These are phyloP conservation scores for Ceriops decandra DNA, from an alignment of 345 rosid species.

Conservation along the genomic window DNA sequence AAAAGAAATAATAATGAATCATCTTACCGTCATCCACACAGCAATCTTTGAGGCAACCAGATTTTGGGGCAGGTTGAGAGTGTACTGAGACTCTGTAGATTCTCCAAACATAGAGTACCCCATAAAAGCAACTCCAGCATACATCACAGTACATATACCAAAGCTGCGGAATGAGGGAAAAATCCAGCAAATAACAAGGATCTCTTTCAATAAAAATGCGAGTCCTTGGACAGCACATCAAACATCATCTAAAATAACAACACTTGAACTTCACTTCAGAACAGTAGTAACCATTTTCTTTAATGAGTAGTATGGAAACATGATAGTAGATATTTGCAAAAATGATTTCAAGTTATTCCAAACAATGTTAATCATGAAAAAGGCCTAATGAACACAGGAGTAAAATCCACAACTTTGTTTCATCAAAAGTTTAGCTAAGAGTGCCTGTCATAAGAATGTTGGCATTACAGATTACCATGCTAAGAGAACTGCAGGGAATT, in stretches of 20 bases:
- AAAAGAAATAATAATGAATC: neutral
- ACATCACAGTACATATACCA: conserved; percentile 62
- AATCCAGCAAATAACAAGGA: neutral
- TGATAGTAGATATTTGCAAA: too few species aligned
- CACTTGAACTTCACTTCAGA: too few species aligned
- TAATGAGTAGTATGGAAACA: too few species aligned
- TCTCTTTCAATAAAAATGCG: too few species aligned
- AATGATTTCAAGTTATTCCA: too few species aligned
- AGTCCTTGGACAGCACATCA: too few species aligned
- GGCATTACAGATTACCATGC: conserved; percentile 44
- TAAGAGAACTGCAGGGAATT: conserved; percentile 66
- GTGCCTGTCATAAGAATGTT: neutral
- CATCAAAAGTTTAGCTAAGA: neutral
- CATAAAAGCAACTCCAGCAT: conserved; percentile 78
- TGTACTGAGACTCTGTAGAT: conserved; percentile 65
- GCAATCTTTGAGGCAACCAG: conserved; percentile 91
- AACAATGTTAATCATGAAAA: too few species aligned
- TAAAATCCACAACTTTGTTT: neutral
- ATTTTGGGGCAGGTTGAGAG: conserved; percentile 85
- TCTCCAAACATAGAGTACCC: conserved; percentile 94
- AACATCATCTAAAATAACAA: too few species aligned
- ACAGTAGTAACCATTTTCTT: too few species aligned
- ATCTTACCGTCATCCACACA: conserved; percentile 83
- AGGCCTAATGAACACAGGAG: neutral
- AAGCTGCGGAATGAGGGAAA: conserved; percentile 45